phyloP scores from a whole-genome alignment of 305 asterid species.

The Striga hermonthica region DNA sequence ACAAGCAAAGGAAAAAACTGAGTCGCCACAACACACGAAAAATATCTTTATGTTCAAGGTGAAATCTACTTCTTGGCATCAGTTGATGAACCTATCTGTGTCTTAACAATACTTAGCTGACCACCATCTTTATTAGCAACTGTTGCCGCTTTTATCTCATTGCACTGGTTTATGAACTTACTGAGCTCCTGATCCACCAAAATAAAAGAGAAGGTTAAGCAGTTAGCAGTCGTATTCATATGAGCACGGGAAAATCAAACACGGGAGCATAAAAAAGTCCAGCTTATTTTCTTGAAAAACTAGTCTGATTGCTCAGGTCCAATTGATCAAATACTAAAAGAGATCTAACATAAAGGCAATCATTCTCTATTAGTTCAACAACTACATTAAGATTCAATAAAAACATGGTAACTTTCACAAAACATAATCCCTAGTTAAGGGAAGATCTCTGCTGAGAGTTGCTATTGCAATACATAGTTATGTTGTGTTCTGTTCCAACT shows the following conservation, averaged over 20 bases:
- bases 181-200: constrained; percentile 60
- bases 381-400: too few relatives aligned
- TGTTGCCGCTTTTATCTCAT: constrained; percentile 81
- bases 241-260: not conserved
- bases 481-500: too few relatives aligned
- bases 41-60: not conserved
- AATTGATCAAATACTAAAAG: too few relatives aligned
- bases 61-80: constrained; percentile 48
- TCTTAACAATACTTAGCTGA: constrained; percentile 64
- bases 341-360: too few relatives aligned
- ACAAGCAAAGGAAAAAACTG: not conserved
- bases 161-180: constrained; percentile 84
- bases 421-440: too few relatives aligned
- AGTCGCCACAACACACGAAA: not conserved
- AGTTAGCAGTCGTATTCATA: constrained; percentile 3
- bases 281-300: not conserved
- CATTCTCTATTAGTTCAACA: too few relatives aligned
- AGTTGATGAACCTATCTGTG: constrained; percentile 39
- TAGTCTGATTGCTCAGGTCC: too few relatives aligned
- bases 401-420: too few relatives aligned
- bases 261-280: not conserved
- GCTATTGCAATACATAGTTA: too few relatives aligned
- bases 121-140: constrained; percentile 92
- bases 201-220: not conserved
- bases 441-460: too few relatives aligned